Evolutionary conservation across 305 asterid species (phyloP), one percentile per base, ranked within the genome.

Genomic region (Rubia occidens): DNA sequence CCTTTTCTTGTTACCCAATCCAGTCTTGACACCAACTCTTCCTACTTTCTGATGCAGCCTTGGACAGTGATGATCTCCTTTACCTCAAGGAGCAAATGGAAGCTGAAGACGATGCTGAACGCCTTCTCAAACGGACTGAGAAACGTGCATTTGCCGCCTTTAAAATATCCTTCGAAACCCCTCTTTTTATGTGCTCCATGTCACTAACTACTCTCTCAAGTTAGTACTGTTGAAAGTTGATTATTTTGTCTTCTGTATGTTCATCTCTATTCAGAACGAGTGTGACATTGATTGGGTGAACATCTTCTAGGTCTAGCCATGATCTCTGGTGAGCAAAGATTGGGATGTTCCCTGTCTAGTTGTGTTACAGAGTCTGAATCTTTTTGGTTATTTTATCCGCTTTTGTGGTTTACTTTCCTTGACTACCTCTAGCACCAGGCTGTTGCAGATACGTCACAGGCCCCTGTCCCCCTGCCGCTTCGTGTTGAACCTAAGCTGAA

Each of bases 31-130:
- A 26, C 54, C 45, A 26, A 29, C 3, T 24, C 10, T 17, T 4
- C 61, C 56, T 69, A 64, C 78, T 78, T 72, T 43, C 15, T 69
- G 71, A 81, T 87, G 88, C 96, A 93, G 98, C 98, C 73, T 74
- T 93, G 95, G 98, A 93, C 84, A 90, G 97, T 71, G 98, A 93
- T 85, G 98, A 90, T 82, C 78, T 93, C 74, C 96, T 93, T 70
- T 93, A 93, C 84, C 96, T 93, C 64, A 93, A 93, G 89, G 98
- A 93, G 90, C 97, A 93, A 84, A 93, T 90, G 96, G 98, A 93
- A 79, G 98, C 97, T 29, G 96, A 93, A 84, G 95, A 93, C 80
- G 97, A 93, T 71, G 97, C 98, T 39, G 98, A 93, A 74, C 97
- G 98, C 20, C 92, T 90, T 78, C 87, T 93, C 69, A 88, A 91